Conservation (phyloP, 306 rosid species). For the Prunus fruticosa region DNA sequence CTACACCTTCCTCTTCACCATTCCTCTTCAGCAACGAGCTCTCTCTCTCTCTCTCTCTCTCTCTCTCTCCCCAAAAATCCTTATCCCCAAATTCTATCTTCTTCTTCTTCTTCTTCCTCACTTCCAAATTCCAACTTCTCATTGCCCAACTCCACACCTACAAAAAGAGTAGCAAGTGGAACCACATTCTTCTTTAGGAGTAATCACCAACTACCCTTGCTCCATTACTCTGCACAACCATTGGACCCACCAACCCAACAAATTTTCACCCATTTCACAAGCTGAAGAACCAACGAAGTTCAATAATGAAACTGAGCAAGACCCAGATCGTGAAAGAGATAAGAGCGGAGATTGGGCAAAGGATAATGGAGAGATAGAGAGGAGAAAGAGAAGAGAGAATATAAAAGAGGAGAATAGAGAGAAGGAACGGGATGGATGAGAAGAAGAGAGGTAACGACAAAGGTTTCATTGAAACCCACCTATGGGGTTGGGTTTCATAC, state of each 20-base stretch:
- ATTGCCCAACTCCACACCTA: not conserved
- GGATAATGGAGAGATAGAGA: no score
- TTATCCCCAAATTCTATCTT: conserved; percentile 35
- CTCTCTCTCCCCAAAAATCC: conserved; percentile 39
- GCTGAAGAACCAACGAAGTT: not conserved
- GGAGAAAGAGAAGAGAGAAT: no score
- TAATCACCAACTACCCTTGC: conserved; percentile 4
- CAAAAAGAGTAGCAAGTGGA: not conserved
- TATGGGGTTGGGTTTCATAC: no score
- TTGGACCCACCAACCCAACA: conserved; percentile 13
- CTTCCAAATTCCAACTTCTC: conserved; percentile 8
- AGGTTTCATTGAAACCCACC: no score
- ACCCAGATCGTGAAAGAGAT: not conserved
- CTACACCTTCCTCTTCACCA: not conserved
- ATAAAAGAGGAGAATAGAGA: no score
- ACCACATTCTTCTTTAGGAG: conserved; percentile 7
- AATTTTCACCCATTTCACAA: conserved; percentile 10
- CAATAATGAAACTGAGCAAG: conserved; percentile 5
- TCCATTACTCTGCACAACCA: conserved; percentile 5
- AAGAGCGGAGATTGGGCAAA: no score
- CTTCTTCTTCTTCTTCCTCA: conserved; percentile 11
- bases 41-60: conserved; percentile 22
- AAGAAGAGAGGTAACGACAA: no score
- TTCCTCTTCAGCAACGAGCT: conserved; percentile 50
- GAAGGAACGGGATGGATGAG: no score